These are phyloP conservation scores for Phytopythium vexans DNA, from an alignment of 352 stramenopile species.

Conservation along the genomic window DNA sequence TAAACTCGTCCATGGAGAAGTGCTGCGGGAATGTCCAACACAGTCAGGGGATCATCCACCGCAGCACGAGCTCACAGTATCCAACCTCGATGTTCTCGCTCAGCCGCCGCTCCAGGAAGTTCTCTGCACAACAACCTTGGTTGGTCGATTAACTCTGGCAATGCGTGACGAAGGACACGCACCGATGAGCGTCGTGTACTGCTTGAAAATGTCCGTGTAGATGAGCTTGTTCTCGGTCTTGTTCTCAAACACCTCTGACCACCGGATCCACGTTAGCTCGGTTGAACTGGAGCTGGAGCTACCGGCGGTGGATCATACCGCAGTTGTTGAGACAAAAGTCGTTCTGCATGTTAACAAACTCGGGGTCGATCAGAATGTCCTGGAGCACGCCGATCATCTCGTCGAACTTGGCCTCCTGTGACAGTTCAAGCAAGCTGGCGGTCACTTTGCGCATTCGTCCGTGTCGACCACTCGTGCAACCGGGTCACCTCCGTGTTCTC, in stretches of 20 bases:
- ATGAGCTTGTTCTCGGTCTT: conserved; percentile 82
- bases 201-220: conserved; percentile 77
- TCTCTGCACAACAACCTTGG: conserved; percentile 27
- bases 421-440: background rate
- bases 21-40: conserved; percentile 24
- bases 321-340: conserved; percentile 80
- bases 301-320: conserved; percentile 25
- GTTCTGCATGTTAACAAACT: conserved; percentile 76
- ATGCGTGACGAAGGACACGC: conserved; percentile 2
- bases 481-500: conserved; percentile 55
- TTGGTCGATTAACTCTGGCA: conserved; percentile 4
- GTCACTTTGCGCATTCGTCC: background rate
- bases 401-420: conserved; percentile 67
- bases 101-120: conserved; percentile 63
- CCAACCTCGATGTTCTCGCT: conserved; percentile 62
- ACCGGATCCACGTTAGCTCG: conserved; percentile 2
- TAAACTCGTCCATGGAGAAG: conserved; percentile 83
- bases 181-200: conserved; percentile 82
- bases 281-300: background rate
- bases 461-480: background rate
- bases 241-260: conserved; percentile 78
- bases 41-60: background rate
- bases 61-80: background rate
- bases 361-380: conserved; percentile 73
- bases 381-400: conserved; percentile 79